phyloP scores from a whole-genome alignment of 495 filamentous ascomycete species.

The Neurospora sublineolata region DNA sequence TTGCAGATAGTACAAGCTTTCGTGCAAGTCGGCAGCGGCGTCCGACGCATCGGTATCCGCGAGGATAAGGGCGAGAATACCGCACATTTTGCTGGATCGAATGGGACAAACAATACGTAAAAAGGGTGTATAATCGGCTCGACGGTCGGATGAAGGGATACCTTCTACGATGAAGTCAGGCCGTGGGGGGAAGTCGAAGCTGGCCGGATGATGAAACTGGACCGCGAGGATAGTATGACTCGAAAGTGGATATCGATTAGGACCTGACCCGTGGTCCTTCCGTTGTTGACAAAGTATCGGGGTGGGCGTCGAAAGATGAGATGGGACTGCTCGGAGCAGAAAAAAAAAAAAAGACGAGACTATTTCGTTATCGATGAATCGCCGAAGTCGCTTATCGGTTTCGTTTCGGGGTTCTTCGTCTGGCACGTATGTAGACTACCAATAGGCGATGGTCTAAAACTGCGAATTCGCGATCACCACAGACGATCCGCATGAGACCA shows the following conservation, averaged over 20 bases:
- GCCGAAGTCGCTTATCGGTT: background rate
- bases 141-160: background rate
- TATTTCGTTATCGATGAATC: background rate
- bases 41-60: slow-evolving; percentile 40
- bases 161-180: background rate
- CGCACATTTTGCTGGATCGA: slow-evolving; percentile 54
- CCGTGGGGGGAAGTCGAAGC: background rate
- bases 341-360: background rate
- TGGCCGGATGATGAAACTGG: background rate
- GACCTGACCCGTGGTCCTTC: background rate
- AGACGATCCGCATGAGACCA: background rate
- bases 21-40: slow-evolving; percentile 60
- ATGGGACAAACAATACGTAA: background rate
- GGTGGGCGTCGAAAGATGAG: background rate
- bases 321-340: background rate
- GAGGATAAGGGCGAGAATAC: slow-evolving; percentile 73
- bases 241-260: background rate
- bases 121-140: background rate
- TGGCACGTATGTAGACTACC: background rate
- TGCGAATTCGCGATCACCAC: background rate
- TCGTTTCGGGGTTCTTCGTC: background rate
- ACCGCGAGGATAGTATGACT: background rate
- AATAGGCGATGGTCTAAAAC: background rate
- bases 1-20: slow-evolving; percentile 76
- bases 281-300: background rate